Conservation (phyloP, 106 monocot genomes). For the Platanthera guangdongensis region DNA sequence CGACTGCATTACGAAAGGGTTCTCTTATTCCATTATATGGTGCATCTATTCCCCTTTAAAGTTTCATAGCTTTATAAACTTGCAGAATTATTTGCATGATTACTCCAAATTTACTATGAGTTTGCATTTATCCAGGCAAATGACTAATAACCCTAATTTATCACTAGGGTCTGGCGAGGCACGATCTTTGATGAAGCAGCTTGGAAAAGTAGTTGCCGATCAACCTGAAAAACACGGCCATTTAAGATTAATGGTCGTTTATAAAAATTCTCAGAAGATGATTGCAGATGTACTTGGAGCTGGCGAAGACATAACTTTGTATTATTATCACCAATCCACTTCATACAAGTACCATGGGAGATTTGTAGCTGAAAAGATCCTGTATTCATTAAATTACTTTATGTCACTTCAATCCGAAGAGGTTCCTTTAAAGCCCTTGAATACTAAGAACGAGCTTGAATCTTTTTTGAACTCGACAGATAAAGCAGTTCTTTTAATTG, state of each 20-base stretch:
- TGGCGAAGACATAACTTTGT: conserved; percentile 48
- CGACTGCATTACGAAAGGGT: no score
- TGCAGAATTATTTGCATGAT: background rate
- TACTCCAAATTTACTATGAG: background rate
- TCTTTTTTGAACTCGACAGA: conserved; percentile 66
- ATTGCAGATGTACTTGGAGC: conserved; percentile 68
- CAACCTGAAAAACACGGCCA: conserved; percentile 27
- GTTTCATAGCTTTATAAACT: background rate
- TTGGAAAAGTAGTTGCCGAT: conserved; percentile 24
- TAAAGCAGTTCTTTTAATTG: conserved; percentile 69
- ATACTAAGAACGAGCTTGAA: conserved; percentile 49
- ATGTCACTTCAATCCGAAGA: conserved; percentile 50
- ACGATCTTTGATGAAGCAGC: conserved; percentile 64
- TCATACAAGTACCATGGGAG: conserved; percentile 67
- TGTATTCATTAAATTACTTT: conserved; percentile 50
- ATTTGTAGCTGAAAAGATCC: conserved; percentile 51
- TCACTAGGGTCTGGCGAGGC: conserved; percentile 86
- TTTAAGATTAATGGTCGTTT: conserved; percentile 70
- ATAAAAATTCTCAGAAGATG: conserved; percentile 74
- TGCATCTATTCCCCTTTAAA: background rate
- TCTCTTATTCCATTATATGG: background rate
- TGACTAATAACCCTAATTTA: background rate
- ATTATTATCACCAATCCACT: conserved; percentile 56
- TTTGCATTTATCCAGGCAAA: background rate
- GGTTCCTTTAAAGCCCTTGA: conserved; percentile 48